phyloP scores from a whole-genome alignment of 371 early-diverging fungal genomes.

The Sanchytrium tribonematis region DNA sequence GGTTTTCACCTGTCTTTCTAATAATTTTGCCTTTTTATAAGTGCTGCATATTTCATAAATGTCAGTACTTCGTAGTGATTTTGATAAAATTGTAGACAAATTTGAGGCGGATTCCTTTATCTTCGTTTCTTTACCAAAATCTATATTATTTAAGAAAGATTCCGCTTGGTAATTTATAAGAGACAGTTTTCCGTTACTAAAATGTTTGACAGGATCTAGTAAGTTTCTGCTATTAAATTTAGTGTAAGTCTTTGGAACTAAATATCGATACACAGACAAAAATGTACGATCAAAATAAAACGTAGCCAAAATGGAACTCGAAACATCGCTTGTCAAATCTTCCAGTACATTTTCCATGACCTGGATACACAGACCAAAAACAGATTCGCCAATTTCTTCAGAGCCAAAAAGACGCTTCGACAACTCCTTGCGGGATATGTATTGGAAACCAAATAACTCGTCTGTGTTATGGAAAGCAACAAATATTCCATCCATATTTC shows the following conservation, averaged over 20 bases:
- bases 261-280: neutral
- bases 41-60: neutral
- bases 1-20: neutral
- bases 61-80: no score
- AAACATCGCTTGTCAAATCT: neutral
- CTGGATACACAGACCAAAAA: neutral
- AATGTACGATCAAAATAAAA: neutral
- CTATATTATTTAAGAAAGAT: neutral
- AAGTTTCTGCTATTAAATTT: neutral
- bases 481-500: constrained; percentile 83
- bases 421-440: constrained; percentile 56
- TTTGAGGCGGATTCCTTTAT: no score
- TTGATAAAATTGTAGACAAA: no score
- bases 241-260: neutral
- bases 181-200: neutral
- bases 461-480: constrained; percentile 76
- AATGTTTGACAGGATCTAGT: neutral
- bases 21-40: neutral
- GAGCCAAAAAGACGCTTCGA: constrained; percentile 46
- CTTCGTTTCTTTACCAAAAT: neutral
- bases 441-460: constrained; percentile 78
- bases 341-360: neutral
- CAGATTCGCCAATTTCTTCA: neutral
- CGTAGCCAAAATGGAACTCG: neutral
- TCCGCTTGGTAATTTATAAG: neutral